Percentiles rank a stretch among this genome's conserved stretches.
These are phyloP conservation scores for Talaromyces thailandensis DNA, from an alignment of 495 filamentous ascomycete species.

Conservation along the genomic window DNA sequence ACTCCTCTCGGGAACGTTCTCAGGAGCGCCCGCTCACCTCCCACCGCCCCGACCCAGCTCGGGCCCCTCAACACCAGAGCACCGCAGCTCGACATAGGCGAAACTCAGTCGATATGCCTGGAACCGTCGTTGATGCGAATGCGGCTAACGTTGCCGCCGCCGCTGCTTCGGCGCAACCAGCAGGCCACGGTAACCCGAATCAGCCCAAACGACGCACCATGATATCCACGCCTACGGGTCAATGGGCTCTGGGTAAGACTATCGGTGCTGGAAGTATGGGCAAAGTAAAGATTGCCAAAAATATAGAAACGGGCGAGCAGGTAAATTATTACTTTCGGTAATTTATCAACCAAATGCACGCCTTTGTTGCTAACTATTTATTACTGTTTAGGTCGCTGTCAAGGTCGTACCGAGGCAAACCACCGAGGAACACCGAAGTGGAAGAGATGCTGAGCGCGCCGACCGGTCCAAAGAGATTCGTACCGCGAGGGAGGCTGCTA, in stretches of 20 bases:
- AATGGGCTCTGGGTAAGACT: conserved; percentile 93
- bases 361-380: conserved; percentile 1
- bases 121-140: conserved; percentile 28
- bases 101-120: conserved; percentile 48
- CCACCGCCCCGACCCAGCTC: conserved; percentile 40
- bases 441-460: conserved; percentile 73
- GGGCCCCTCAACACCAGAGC: conserved; percentile 34
- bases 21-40: conserved; percentile 38
- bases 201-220: conserved; percentile 66
- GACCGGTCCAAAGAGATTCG: conserved; percentile 96
- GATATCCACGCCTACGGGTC: conserved; percentile 71
- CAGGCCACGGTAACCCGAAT: conserved; percentile 29
- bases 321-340: conserved; percentile 32
- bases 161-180: conserved; percentile 24
- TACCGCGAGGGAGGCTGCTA: conserved; percentile 92
- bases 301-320: conserved; percentile 73
- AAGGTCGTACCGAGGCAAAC: conserved; percentile 95
- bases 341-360: background rate
- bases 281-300: conserved; percentile 83
- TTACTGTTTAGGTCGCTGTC: conserved; percentile 67
- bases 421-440: conserved; percentile 73
- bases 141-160: conserved; percentile 32
- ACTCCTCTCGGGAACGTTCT: conserved; percentile 42
- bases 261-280: conserved; percentile 98
- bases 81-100: conserved; percentile 38